Percentiles rank a stretch among this genome's conserved stretches.
These are phyloP conservation scores for Colletotrichum nymphaeae DNA, from an alignment of 2,329 filamentous ascomycete species.

Conservation along the genomic window DNA sequence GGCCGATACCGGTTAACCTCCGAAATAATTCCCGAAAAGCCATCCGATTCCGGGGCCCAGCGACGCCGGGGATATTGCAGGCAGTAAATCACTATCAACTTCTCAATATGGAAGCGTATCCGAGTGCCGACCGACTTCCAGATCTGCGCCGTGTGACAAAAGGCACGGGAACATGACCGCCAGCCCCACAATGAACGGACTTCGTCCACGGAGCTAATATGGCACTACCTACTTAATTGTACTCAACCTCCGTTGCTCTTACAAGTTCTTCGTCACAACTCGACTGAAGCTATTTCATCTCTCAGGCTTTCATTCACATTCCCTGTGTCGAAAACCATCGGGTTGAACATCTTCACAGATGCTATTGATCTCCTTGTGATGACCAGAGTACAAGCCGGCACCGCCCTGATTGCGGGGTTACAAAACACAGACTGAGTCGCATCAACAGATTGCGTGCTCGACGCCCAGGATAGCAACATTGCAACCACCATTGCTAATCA, in stretches of 20 bases:
- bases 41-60: slow-evolving; percentile 8
- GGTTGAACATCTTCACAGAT: background rate
- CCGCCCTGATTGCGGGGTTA: slow-evolving; percentile 22
- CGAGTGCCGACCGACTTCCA: slow-evolving; percentile 12
- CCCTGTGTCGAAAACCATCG: background rate
- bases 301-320: background rate
- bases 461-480: slow-evolving; percentile 32
- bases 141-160: background rate
- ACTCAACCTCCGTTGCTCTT: background rate
- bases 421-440: slow-evolving; percentile 1
- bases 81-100: background rate
- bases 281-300: background rate
- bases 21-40: background rate
- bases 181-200: background rate
- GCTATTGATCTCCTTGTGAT: background rate
- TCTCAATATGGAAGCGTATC: background rate
- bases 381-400: background rate
- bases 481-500: slow-evolving; percentile 29
- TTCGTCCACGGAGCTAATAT: background rate
- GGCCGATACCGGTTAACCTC: background rate
- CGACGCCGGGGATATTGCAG: background rate
- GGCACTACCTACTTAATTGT: too few species aligned
- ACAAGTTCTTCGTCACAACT: background rate
- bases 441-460: slow-evolving; percentile 32
- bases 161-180: background rate